Conservation (phyloP, 805 yeast species). For the Teunomyces lycoperdinae region DNA sequence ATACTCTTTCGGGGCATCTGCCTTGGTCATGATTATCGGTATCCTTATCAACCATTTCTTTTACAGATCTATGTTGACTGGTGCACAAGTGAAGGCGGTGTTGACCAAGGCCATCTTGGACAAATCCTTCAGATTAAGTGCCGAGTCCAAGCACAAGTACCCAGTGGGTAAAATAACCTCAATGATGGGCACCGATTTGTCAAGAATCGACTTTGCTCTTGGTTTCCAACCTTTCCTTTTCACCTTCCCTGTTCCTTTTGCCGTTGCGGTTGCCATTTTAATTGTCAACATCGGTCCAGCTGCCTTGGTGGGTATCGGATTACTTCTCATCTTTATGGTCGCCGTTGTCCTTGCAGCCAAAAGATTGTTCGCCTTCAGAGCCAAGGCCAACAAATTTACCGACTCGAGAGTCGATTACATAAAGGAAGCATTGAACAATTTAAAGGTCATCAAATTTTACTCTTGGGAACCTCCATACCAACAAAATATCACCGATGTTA, state of each 20-base stretch:
- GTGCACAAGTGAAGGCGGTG: conserved; percentile 25
- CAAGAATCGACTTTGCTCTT: conserved; percentile 26
- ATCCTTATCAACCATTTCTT: conserved; percentile 23
- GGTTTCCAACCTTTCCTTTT: conserved; percentile 25
- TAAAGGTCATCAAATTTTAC: conserved; percentile 82
- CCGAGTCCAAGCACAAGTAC: conserved; percentile 18
- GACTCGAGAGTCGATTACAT: conserved; percentile 74
- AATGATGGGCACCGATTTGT: conserved; percentile 26
- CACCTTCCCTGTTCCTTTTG: conserved; percentile 23
- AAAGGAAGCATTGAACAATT: conserved; percentile 73
- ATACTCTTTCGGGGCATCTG: conserved; percentile 37
- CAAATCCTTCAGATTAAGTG: conserved; percentile 21
- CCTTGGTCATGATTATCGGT: conserved; percentile 22
- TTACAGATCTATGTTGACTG: conserved; percentile 22
- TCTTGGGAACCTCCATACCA: conserved; percentile 89
- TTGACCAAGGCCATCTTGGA: conserved; percentile 23
- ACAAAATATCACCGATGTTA: conserved; percentile 48
- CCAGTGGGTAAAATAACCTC: conserved; percentile 25
- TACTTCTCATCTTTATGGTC: conserved; percentile 27
- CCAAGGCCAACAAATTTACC: conserved; percentile 58
- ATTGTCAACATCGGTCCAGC: conserved; percentile 21
- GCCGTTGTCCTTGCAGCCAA: conserved; percentile 48
- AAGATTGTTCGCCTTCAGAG: conserved; percentile 53
- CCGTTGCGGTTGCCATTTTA: conserved; percentile 23
- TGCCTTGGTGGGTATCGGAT: conserved; percentile 25